Conservation (phyloP, 2,329 filamentous ascomycete genomes). For the Diaporthe sp. region DNA sequence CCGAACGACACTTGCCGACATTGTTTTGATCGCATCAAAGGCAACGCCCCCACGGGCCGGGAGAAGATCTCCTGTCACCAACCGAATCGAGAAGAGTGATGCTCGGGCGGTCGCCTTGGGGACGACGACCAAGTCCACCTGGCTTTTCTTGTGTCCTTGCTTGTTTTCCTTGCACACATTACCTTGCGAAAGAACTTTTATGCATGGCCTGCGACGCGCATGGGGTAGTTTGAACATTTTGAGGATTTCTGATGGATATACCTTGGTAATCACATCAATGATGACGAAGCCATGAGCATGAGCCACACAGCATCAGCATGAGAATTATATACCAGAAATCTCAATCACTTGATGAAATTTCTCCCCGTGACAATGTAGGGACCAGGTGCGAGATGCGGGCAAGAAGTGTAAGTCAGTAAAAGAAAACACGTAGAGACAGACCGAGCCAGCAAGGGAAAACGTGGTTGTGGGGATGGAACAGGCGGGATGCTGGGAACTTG, state of each 20-base stretch:
- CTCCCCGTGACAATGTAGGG: background rate
- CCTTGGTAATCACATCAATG: constrained; percentile 36
- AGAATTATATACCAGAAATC: constrained; percentile 26
- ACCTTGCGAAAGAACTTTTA: constrained; percentile 30
- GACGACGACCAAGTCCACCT: background rate
- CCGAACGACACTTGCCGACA: constrained; percentile 3
- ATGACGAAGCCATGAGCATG: constrained; percentile 35
- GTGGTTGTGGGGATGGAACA: constrained; percentile 25
- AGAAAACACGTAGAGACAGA: constrained; percentile 10
- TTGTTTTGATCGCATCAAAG: constrained; percentile 21
- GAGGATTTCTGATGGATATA: constrained; percentile 34
- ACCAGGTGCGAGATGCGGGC: background rate
- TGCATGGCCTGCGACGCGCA: constrained; percentile 34
- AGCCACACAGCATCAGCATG: constrained; percentile 32
- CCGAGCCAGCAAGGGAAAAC: constrained; percentile 14
- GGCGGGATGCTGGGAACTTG: constrained; percentile 16
- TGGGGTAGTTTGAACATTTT: constrained; percentile 34
- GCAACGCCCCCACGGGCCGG: constrained; percentile 23
- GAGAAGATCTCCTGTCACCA: constrained; percentile 16
- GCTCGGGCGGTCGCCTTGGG: constrained; percentile 27
- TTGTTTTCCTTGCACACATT: constrained; percentile 26
- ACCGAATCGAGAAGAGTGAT: background rate
- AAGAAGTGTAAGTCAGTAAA: too few species aligned
- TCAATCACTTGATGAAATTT: constrained; percentile 11
- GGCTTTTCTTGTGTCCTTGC: constrained; percentile 17